These are phyloP conservation scores for Fusarium stilboides DNA, from an alignment of 2,329 filamentous ascomycete genomes.

Conservation along the genomic window DNA sequence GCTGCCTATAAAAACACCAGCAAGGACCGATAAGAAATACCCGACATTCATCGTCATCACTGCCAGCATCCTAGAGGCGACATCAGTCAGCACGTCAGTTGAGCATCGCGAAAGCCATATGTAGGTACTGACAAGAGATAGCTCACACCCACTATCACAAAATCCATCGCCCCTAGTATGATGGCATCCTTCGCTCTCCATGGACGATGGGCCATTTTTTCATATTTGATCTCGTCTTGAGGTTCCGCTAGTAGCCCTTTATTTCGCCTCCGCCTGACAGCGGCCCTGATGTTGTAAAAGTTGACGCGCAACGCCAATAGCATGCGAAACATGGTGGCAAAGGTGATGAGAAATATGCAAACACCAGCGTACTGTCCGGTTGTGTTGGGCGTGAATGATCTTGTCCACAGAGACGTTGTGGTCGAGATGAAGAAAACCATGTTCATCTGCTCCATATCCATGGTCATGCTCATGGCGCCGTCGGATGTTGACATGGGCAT, in stretches of 20 bases:
- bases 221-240: too few relatives aligned
- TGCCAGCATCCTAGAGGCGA: neutral
- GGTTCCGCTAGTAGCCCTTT: neutral
- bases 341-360: neutral
- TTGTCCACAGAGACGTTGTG: neutral
- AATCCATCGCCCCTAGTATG: neutral
- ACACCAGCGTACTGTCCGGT: neutral
- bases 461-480: neutral
- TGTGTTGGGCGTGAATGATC: neutral
- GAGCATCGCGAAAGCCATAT: fast-evolving
- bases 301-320: neutral
- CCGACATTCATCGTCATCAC: slow-evolving; percentile 11
- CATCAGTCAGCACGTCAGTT: too few relatives aligned
- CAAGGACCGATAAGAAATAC: neutral
- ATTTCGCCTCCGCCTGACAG: neutral
- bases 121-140: neutral
- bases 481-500: slow-evolving; percentile 3
- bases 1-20: neutral
- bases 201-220: neutral
- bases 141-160: neutral
- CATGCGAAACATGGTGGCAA: neutral
- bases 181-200: slow-evolving; percentile 3
- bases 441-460: slow-evolving; percentile 8
- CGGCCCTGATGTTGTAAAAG: neutral
- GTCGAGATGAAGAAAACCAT: slow-evolving; percentile 4